Percentiles rank a stretch among this genome's conserved stretches.
Evolutionary conservation across 2,329 filamentous ascomycete species (phyloP).

Genomic region (Xylariaceae sp.): DNA sequence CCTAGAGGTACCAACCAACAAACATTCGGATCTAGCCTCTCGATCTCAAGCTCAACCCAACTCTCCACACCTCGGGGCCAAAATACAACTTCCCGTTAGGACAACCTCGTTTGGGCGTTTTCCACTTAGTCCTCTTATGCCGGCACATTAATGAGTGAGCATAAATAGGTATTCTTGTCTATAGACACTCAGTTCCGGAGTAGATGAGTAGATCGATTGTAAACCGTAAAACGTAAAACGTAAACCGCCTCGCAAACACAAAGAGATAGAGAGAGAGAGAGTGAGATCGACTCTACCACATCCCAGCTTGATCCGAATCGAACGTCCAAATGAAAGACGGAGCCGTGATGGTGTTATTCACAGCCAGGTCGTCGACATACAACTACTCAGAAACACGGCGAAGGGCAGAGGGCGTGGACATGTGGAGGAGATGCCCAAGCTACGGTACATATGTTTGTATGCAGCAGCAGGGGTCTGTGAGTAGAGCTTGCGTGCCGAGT

Average conservation of each 20-base stretch:
- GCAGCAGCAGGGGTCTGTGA: constrained; percentile 36
- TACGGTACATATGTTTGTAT: constrained; percentile 40
- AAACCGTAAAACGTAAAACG: no score
- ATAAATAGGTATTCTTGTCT: constrained; percentile 22
- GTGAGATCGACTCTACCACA: constrained; percentile 21
- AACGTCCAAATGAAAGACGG: constrained; percentile 27
- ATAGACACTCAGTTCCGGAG: constrained; percentile 26
- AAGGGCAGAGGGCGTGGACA: constrained; percentile 32
- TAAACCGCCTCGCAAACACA: constrained; percentile 30
- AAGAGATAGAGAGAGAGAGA: constrained; percentile 15
- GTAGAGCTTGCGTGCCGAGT: constrained; percentile 30
- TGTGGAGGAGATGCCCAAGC: constrained; percentile 35
- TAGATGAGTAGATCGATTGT: constrained; percentile 24
- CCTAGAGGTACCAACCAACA: constrained; percentile 31
- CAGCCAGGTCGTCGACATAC: constrained; percentile 31
- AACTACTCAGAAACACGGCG: constrained; percentile 33
- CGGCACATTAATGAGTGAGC: constrained; percentile 24
- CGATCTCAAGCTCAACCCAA: constrained; percentile 21
- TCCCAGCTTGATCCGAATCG: constrained; percentile 17
- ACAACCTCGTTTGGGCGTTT: constrained; percentile 15
- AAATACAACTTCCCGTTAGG: constrained; percentile 12
- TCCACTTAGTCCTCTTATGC: constrained; percentile 18
- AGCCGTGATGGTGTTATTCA: constrained; percentile 30
- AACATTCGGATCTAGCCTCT: constrained; percentile 25
- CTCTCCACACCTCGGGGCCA: constrained; percentile 21